Base-by-base conservation (phyloP, 1,284 basidiomycete genomes). In the Phenoliferia sp. region DNA sequence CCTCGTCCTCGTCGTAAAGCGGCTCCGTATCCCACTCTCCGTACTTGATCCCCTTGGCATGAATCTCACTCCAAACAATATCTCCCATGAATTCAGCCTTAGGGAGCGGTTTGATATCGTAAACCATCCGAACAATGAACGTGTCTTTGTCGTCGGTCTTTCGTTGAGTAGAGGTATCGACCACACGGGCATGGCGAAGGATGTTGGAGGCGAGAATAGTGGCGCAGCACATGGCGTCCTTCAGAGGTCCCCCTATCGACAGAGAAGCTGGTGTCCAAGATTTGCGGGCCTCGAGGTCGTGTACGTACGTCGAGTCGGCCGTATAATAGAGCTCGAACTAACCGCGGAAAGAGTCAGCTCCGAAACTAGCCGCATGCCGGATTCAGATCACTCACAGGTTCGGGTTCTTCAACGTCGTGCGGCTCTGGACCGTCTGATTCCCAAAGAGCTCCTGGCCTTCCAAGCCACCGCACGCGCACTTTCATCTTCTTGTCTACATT, bases 271-370 rank as follows among this genome's bases (percentile, higher is more conserved):
- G 15, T 56, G 54, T 50, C 58, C 58, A n/a, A 60, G 61, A 10
- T 61, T 66, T 29, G 65, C 29, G 54, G 52, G 63, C 12, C 59
- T 61, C 12, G 60, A n/a, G 34, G 44, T 73, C 72, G 5, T 59
- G 29, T 2, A 72, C 55, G 31, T 66, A 61, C 0, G 67, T 65
- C 63, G 72, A 73, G 61, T 73, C 72, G 34, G 64, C 36, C 4
- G 72, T 70, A 58, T 69, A 73, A 29, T 73, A 73, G 7, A 73
- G 59, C 34, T 73, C 72, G 63, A 68, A 69, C 72, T 73, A n/a
- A n/a, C n/a, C n/a, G 67, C 2, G 6, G 6, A 10, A 15, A 5
- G 5, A 4, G 29, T 63, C 62, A 58, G 50, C 22, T 36, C 17
- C n/a, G 9, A 2, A 28, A 1, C 36, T 28, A 2, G 26, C 22